These are phyloP conservation scores for Symbiodinium pilosum DNA, from an alignment of 73 alveolate genomes.

Conservation along the genomic window DNA sequence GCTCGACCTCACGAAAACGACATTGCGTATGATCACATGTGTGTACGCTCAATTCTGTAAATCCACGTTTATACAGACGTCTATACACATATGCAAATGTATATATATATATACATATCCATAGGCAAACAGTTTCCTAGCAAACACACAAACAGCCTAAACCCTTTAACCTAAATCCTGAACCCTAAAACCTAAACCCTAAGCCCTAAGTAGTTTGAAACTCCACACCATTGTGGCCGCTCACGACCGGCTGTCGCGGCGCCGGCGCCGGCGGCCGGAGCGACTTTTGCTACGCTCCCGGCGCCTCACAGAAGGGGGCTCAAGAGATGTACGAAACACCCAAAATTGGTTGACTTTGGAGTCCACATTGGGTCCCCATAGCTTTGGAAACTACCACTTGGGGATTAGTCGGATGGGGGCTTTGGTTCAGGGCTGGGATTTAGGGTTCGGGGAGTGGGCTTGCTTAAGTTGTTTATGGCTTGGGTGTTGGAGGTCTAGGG, in stretches of 20 bases:
- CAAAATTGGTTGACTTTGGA: too few species aligned
- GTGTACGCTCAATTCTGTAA: background rate
- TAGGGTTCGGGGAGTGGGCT: background rate
- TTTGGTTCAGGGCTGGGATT: background rate
- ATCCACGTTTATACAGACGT: background rate
- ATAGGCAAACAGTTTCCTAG: too few species aligned
- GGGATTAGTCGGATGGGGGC: too few species aligned
- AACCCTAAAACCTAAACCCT: background rate
- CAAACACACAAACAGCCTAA: background rate
- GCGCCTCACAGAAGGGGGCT: background rate
- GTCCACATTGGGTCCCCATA: too few species aligned
- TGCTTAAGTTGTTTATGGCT: background rate
- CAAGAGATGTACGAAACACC: too few species aligned
- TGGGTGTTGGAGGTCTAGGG: background rate
- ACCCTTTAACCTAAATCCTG: background rate
- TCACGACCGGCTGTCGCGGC: constrained; percentile 18
- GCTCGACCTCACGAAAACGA: background rate
- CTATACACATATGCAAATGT: too few species aligned
- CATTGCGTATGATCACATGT: too few species aligned
- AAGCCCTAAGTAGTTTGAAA: background rate
- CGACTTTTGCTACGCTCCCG: background rate
- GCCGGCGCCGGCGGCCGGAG: constrained; percentile 22
- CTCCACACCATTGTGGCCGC: background rate
- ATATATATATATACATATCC: too few species aligned
- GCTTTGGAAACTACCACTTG: too few species aligned